phyloP scores from a whole-genome alignment of 2,329 filamentous ascomycete species.

The Ceratocystis cubensis region DNA sequence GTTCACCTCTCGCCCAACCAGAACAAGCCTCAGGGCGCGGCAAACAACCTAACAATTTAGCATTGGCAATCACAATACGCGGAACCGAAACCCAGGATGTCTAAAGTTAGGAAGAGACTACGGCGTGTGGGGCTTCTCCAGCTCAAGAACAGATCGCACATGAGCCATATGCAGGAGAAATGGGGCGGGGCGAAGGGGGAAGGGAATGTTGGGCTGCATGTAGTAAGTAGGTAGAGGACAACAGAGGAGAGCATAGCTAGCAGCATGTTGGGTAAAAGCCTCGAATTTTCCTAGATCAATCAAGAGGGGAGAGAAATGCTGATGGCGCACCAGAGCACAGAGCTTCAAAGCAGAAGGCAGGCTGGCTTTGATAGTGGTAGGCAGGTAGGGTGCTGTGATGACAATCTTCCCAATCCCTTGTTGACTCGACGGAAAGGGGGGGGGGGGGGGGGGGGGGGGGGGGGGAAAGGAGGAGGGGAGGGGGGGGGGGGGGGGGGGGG shows the following conservation, averaged over 20 bases:
- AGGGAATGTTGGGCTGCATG: conserved; percentile 12
- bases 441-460: neutral
- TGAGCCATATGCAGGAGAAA: conserved; percentile 21
- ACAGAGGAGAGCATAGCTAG: neutral
- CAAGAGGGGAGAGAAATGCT: neutral
- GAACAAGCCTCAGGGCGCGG: neutral
- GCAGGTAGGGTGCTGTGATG: neutral
- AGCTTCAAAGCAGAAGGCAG: too few relatives aligned
- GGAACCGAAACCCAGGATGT: neutral
- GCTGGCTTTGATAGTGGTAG: too few relatives aligned
- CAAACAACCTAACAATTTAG: neutral
- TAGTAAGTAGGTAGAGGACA: neutral
- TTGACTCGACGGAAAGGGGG: neutral
- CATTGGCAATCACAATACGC: neutral
- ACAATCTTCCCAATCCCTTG: neutral
- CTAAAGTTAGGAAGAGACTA: neutral
- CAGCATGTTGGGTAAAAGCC: neutral
- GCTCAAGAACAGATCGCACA: conserved; percentile 19
- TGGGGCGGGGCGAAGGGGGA: conserved; percentile 8
- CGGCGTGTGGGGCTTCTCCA: conserved; percentile 13
- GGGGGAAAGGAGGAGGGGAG: neutral
- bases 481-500: neutral
- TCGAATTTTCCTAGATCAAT: neutral
- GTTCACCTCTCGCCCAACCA: neutral
- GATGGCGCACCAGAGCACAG: neutral